Evolutionary conservation across 2,329 filamentous ascomycete genomes (phyloP).

Genomic region (Niveomyces coronatus): DNA sequence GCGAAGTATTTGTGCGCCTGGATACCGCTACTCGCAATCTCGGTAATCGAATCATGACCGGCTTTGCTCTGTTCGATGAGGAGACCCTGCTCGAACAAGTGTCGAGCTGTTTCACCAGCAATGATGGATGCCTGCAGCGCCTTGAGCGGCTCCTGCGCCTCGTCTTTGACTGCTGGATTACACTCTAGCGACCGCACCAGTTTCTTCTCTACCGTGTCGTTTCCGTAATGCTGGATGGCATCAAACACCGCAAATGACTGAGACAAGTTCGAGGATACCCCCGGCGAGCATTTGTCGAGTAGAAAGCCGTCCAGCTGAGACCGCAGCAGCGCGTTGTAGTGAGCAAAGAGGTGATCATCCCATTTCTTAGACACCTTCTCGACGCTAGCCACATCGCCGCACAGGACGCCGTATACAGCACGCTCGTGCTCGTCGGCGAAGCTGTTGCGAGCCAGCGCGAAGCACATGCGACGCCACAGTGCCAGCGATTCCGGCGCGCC

Average conservation of each 20-base stretch:
- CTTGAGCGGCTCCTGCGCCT: constrained; percentile 58
- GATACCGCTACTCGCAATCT: constrained; percentile 18
- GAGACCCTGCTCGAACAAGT: constrained; percentile 50
- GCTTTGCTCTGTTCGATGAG: constrained; percentile 13
- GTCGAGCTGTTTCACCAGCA: constrained; percentile 46
- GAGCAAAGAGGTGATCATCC: constrained; percentile 79
- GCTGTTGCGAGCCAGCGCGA: constrained; percentile 56
- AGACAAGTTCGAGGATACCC: constrained; percentile 41
- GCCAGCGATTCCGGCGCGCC: constrained; percentile 34
- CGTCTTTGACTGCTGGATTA: constrained; percentile 42
- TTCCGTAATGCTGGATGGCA: constrained; percentile 50
- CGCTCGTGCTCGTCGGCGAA: constrained; percentile 69
- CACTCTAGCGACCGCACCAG: constrained; percentile 52
- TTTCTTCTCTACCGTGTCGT: constrained; percentile 39
- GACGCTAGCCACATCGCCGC: constrained; percentile 71
- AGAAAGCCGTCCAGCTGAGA: constrained; percentile 70
- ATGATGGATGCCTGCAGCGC: constrained; percentile 68
- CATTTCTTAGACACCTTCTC: constrained; percentile 66
- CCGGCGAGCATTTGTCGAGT: constrained; percentile 41
- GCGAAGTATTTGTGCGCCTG: constrained; percentile 39
- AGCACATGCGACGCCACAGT: constrained; percentile 74
- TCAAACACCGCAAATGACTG: constrained; percentile 55
- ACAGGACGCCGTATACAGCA: constrained; percentile 84
- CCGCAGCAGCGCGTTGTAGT: constrained; percentile 78
- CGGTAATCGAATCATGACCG: constrained; percentile 9